Base-by-base conservation (phyloP, 495 filamentous ascomycete species). In the Aspergillus mulundensis region DNA sequence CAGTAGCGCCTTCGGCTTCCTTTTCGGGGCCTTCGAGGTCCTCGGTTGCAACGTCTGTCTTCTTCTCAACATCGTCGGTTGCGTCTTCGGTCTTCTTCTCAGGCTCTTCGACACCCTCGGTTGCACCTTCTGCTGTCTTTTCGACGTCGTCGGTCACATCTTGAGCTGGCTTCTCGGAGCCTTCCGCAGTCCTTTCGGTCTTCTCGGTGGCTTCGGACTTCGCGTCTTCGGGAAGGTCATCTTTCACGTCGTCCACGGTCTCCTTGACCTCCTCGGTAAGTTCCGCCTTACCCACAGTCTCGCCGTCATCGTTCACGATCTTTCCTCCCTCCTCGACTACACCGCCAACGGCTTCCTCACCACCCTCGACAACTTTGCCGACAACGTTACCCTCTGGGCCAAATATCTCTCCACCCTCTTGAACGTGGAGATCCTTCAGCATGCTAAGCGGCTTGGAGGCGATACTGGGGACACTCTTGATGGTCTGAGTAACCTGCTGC, bases 221-320 rank as follows among this genome's bases (percentile, higher is more conserved):
- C 1, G 43, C 63, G 64, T 51, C 70, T 7, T 69, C 61, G 3
- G 56, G 64, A 21, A 54, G 53, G 7, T 70, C 64, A 11, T 34
- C 50, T 25, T 64, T 50, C 0, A 54, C 56, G 23, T 55, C 30
- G 18, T 68, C 68, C 18, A 59, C 56, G 43, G 65, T 62, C 32
- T 60, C 65, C 50, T 70, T 70, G 49, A 66, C 59, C 47, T 61
- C 68, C 39, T 69, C 70, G 20, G 66, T 67, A 24, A 67, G 45
- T 23, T 53, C 50, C 6, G 51, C 52, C 16, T 44, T 47, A 5
- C 57, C 83, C 50, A 86, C 79, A 16, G 84, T 74, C 56, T 87
- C 81, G 14, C 84, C 84, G 32, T 85, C 82, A 30, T 85, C 79
- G 53, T 87, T 84, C 15, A 87, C 71, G 41, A 86, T 83, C 61